Evolutionary conservation across 257 asterid species (phyloP).

Genomic region (Ligustrum vulgare): DNA sequence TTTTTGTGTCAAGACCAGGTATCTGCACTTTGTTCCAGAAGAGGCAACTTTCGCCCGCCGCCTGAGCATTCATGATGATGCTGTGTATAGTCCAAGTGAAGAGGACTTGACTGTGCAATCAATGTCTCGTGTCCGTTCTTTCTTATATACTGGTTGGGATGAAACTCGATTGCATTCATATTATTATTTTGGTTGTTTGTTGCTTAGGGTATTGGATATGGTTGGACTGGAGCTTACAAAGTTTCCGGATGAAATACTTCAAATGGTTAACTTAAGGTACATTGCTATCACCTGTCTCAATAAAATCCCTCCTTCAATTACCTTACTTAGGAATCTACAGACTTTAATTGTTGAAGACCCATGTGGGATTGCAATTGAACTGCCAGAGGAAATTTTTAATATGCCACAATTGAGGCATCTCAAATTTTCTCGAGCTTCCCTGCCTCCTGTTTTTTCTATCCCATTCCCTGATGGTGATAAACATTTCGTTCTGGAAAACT

Average conservation of each 20-base stretch:
- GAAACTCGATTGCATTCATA: no score
- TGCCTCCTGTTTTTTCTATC: not conserved
- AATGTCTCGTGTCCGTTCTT: not conserved
- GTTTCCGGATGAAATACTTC: constrained; percentile 8
- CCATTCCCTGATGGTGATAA: not conserved
- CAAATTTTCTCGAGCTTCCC: not conserved
- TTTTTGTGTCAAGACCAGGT: not conserved
- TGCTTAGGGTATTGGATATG: not conserved
- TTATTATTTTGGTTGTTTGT: no score
- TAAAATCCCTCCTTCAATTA: constrained; percentile 12
- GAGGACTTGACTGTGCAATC: not conserved
- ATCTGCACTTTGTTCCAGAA: no score
- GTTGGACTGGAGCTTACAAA: not conserved
- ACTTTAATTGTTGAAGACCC: not conserved
- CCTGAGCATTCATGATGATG: not conserved
- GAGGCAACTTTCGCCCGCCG: not conserved
- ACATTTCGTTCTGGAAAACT: constrained; percentile 7
- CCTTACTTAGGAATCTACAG: constrained; percentile 24
- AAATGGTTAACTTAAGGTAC: constrained; percentile 24
- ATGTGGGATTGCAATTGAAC: not conserved
- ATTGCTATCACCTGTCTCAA: constrained; percentile 23
- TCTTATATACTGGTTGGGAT: not conserved
- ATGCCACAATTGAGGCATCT: constrained; percentile 27
- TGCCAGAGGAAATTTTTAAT: constrained; percentile 25
- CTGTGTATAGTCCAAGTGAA: not conserved